Base-by-base conservation (phyloP, 2,329 filamentous ascomycete genomes). In the Colletotrichum tropicicola region DNA sequence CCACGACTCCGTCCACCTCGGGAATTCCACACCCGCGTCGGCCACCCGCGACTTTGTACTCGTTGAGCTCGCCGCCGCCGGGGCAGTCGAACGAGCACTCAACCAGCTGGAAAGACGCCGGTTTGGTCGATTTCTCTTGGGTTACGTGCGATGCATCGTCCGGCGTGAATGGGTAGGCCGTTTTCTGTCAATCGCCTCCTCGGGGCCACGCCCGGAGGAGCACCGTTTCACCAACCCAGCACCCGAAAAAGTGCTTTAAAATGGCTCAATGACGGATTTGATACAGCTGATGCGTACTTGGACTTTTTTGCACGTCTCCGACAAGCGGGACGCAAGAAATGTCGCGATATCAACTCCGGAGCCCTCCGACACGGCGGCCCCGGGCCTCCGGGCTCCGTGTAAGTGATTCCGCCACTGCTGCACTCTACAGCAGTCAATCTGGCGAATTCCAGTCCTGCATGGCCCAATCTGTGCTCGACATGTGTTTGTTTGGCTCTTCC, bases 31-130 rank as follows among this genome's bases (percentile, higher is more conserved):
- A 71, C 73, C 72, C 70, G 72, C 70, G 73, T 71, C 75, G 76
- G 79, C 79, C 70, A 75, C 77, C 78, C 73, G 78, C 81, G 78
- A 91, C 85, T 82, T 88, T 89, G 83, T 87, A 87, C 89, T 92
- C 84, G 72, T 89, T 89, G 72, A 82, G 80, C 79, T 88, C 88
- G 79, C 76, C 77, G 43, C 51, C 59, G 53, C 44, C 60, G 67
- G 78, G 68, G 77, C 80, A 79, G 77, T 80, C 78, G 45, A 73
- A 70, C 54, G 73, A 79, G 75, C 74, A 73, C 73, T 69, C 61
- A 73, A 79, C 57, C 65, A 41, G 6, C 19, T 23, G 4, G 5
- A 35, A 35, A 47, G 12, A 59, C 47, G n/a, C 10, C 35, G 17
- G 3, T 64, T 66, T 59, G 45, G 28, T 19, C 13, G 41, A 41